Base-by-base conservation (phyloP, 2,329 filamentous ascomycete genomes). In the Whalleya microplaca region DNA sequence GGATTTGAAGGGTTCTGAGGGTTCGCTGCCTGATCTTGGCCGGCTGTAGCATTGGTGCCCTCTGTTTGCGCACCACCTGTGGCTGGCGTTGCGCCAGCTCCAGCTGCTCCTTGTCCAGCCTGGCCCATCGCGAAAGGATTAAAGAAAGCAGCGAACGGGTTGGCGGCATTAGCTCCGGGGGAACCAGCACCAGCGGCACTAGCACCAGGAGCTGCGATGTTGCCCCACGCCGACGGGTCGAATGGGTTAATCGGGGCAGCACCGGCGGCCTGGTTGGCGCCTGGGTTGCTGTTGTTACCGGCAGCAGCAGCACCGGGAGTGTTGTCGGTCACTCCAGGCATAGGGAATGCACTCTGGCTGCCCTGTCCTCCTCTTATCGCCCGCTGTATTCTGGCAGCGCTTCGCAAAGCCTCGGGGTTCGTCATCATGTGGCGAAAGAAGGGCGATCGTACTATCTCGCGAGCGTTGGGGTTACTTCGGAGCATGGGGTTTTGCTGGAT, bases 371-470 rank as follows among this genome's bases (percentile, higher is more conserved):
- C 84, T 49, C 78, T 82, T 76, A 88, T 81, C 77, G 87, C 84
- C 55, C 90, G 83, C 71, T 93, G 89, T 86, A 98, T 89, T 59
- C 91, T 86, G 68, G 91, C 85, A 67, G 93, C 91, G 72, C 90
- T 87, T 55, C 92, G 83, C 63, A 99, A 84, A 66, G 92, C 86
- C 44, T 92, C 85, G 3, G 95, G 95, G 70, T 96, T 92, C 60
- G 92, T 94, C 82, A 99, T 88, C 90, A 98, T 95, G 49, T 90
- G 84, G 68, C 95, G 85, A 76, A 98, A 92, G 62, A 92, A 84
- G 0, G 93, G 93, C 21, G 93, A 95, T 58, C 92, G 88, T 67
- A 99, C 85, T 75, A 97, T 89, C 70, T 96, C 86, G 65, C 92
- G 86, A 20, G 91, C 90, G 58, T 89, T 84, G 41, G 90, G 90